These are phyloP conservation scores for Phytophthora sp. DNA, from an alignment of 352 stramenopile genomes.

Conservation along the genomic window DNA sequence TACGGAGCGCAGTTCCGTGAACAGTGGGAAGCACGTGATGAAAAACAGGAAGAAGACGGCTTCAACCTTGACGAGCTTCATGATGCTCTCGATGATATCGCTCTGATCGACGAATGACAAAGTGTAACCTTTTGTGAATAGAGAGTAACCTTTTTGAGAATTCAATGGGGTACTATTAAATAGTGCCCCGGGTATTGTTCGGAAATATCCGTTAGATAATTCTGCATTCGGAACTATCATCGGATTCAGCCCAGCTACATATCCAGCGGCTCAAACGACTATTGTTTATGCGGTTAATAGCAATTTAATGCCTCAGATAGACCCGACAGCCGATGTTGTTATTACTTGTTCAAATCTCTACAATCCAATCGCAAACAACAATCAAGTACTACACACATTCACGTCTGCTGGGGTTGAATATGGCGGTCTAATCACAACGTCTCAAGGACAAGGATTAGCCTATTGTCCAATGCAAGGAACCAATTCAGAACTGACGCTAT, in stretches of 20 bases:
- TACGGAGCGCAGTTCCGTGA: no score
- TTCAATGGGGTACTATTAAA: no score
- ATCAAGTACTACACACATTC: slow-evolving; percentile 26
- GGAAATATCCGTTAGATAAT: neutral
- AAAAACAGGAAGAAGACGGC: no score
- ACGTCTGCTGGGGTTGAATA: slow-evolving; percentile 22
- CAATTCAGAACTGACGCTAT: neutral
- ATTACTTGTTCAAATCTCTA: slow-evolving; percentile 20
- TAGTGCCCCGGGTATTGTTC: no score
- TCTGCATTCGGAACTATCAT: slow-evolving; percentile 10
- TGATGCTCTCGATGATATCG: no score
- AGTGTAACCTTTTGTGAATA: no score
- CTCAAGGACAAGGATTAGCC: neutral
- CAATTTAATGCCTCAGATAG: slow-evolving; percentile 17
- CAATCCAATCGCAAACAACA: slow-evolving; percentile 30
- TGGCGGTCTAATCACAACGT: neutral
- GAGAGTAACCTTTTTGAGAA: no score
- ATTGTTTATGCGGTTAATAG: slow-evolving; percentile 22
- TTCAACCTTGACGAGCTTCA: no score
- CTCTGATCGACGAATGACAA: no score
- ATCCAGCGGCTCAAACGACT: slow-evolving; percentile 2
- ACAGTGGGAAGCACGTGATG: no score
- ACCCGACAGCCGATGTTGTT: slow-evolving; percentile 8
- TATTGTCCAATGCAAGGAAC: neutral
- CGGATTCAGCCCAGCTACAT: slow-evolving; percentile 5